Conservation (phyloP, 345 rosid species). For the Eucalyptus tenuipes region DNA sequence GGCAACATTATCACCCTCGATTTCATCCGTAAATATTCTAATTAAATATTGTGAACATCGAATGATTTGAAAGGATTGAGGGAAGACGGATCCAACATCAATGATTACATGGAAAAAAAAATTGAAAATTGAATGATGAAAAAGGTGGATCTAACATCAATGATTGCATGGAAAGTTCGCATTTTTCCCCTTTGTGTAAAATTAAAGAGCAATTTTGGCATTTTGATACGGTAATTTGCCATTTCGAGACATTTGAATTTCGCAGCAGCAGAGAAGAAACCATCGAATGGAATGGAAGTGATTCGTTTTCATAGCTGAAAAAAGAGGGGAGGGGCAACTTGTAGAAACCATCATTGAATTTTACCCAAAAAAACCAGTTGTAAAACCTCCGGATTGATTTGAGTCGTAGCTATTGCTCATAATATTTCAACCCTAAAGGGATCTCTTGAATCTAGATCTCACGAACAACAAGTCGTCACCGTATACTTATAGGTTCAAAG, state of each 20-base stretch:
- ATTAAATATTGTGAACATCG: neutral
- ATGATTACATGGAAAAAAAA: neutral
- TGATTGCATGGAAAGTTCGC: neutral
- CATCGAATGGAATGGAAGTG: neutral
- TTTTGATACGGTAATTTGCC: neutral
- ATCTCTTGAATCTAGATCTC: neutral
- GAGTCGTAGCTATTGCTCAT: neutral
- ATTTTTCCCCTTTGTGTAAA: neutral
- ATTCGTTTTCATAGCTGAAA: neutral
- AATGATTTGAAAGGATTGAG: neutral
- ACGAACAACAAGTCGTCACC: neutral
- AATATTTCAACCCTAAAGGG: neutral
- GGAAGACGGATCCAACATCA: neutral
- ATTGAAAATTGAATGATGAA: neutral
- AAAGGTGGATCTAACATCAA: neutral
- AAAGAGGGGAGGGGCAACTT: neutral
- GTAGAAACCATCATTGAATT: neutral
- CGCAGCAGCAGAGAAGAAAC: neutral
- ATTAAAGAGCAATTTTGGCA: neutral
- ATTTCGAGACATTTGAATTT: neutral
- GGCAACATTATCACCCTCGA: neutral
- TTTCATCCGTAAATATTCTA: neutral
- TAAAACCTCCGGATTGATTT: neutral
- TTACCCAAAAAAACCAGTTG: rapidly evolving
- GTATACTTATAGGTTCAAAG: neutral